phyloP scores from a whole-genome alignment of 1,284 basidiomycete genomes.

The Agaricales sp. region DNA sequence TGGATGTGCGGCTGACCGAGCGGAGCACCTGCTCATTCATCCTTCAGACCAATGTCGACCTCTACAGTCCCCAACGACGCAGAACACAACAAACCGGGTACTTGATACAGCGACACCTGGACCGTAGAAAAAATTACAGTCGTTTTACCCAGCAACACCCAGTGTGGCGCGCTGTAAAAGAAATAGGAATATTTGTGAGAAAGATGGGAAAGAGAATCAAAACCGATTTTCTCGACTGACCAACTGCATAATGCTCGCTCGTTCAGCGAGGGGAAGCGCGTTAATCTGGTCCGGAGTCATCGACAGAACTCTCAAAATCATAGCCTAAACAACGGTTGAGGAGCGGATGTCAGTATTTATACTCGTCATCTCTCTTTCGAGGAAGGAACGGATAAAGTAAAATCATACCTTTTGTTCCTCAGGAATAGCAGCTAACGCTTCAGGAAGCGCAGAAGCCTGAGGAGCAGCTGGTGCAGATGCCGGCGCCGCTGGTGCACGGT shows the following conservation, averaged over 20 bases:
- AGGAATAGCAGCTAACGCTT: constrained; percentile 46
- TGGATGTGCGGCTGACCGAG: too few species aligned
- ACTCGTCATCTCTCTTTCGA: neutral
- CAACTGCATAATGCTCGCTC: constrained; percentile 57
- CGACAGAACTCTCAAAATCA: constrained; percentile 55
- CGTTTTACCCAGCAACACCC: too few species aligned
- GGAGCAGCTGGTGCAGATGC: constrained; percentile 19
- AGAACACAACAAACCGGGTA: too few species aligned
- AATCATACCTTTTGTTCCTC: constrained; percentile 55
- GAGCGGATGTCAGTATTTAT: neutral
- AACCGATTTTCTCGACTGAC: too few species aligned
- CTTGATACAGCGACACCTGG: too few species aligned
- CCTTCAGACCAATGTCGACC: too few species aligned
- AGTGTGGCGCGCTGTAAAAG: too few species aligned
- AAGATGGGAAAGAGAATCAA: too few species aligned
- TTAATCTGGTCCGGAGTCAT: constrained; percentile 67
- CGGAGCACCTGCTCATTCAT: too few species aligned
- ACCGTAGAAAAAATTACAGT: too few species aligned
- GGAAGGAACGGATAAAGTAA: constrained; percentile 6
- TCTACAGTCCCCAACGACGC: too few species aligned
- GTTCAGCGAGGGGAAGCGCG: constrained; percentile 45
- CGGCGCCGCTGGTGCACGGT: constrained; percentile 9
- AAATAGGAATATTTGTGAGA: neutral
- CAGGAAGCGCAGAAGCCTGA: constrained; percentile 24
- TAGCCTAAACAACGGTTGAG: constrained; percentile 34